Conservation (phyloP, 2,329 filamentous ascomycete genomes). For the Trichoderma hamatum region DNA sequence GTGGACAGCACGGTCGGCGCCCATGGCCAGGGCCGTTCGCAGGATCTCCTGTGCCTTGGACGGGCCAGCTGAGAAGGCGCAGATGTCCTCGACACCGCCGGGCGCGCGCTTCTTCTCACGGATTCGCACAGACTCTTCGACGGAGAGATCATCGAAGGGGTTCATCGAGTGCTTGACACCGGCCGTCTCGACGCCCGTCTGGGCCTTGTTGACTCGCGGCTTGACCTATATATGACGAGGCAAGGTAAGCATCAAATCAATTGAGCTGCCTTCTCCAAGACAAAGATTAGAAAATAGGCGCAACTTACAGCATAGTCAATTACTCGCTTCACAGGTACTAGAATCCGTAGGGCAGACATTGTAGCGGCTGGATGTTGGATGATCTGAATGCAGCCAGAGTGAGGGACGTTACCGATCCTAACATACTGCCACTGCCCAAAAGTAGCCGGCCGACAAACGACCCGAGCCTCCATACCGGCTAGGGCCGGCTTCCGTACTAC, state of each 20-base stretch:
- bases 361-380: conserved; percentile 37
- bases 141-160: conserved; percentile 96
- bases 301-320: conserved; percentile 81
- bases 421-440: neutral
- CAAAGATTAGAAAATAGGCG: neutral
- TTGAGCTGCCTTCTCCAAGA: conserved; percentile 13
- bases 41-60: conserved; percentile 85
- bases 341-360: conserved; percentile 71
- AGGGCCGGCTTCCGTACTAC: conserved; percentile 46
- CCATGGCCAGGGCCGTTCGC: conserved; percentile 98
- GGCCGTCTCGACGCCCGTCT: conserved; percentile 86
- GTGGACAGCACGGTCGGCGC: conserved; percentile 88
- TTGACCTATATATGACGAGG: conserved; percentile 56
- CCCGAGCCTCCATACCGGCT: conserved; percentile 42
- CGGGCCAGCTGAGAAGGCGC: conserved; percentile 85
- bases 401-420: conserved; percentile 25
- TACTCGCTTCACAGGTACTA: conserved; percentile 81
- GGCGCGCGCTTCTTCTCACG: conserved; percentile 79
- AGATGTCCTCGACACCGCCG: conserved; percentile 84
- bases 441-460: conserved; percentile 17
- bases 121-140: conserved; percentile 94
- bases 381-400: conserved; percentile 31
- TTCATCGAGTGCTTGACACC: conserved; percentile 98
- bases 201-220: conserved; percentile 69
- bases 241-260: conserved; percentile 20